Conservation (phyloP, 106 monocot species). For the Dioscorea dumetorum region DNA sequence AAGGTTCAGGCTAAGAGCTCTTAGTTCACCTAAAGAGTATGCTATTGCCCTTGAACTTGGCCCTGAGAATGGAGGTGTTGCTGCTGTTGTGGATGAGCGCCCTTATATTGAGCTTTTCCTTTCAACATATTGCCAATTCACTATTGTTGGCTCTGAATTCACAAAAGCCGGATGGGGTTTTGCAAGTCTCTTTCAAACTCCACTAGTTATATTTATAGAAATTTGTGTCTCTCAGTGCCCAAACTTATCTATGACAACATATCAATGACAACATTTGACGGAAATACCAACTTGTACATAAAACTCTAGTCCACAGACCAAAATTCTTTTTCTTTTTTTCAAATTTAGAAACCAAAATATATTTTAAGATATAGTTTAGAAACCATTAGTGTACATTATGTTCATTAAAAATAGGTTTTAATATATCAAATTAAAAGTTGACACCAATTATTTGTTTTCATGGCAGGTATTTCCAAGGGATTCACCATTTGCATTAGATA, state of each 20-base stretch:
- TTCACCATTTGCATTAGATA: slow-evolving; percentile 27
- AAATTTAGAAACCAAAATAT: too few species aligned
- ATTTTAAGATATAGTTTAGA: too few species aligned
- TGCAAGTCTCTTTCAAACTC: slow-evolving; percentile 17
- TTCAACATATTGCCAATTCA: slow-evolving; percentile 21
- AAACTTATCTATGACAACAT: too few species aligned
- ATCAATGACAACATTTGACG: too few species aligned
- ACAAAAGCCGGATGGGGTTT: slow-evolving; percentile 40
- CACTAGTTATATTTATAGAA: too few species aligned
- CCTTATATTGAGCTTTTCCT: slow-evolving; percentile 34
- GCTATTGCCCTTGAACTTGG: slow-evolving; percentile 21
- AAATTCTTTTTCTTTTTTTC: too few species aligned
- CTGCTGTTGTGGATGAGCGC: slow-evolving; percentile 28
- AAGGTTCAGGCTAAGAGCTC: slow-evolving; percentile 23
- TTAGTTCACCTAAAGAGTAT: slow-evolving; percentile 21
- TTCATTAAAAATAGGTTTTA: too few species aligned
- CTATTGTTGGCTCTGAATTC: slow-evolving; percentile 23
- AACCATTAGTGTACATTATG: too few species aligned
- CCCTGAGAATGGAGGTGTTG: slow-evolving; percentile 28
- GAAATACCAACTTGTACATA: too few species aligned
- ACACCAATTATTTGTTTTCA: neutral
- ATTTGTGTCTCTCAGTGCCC: too few species aligned
- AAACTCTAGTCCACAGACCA: too few species aligned
- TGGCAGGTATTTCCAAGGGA: slow-evolving; percentile 31
- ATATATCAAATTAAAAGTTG: neutral